Percentiles rank a stretch among this genome's conserved stretches.
These are phyloP conservation scores for Spatholobus suberectus DNA, from an alignment of 306 rosid genomes.

Conservation along the genomic window DNA sequence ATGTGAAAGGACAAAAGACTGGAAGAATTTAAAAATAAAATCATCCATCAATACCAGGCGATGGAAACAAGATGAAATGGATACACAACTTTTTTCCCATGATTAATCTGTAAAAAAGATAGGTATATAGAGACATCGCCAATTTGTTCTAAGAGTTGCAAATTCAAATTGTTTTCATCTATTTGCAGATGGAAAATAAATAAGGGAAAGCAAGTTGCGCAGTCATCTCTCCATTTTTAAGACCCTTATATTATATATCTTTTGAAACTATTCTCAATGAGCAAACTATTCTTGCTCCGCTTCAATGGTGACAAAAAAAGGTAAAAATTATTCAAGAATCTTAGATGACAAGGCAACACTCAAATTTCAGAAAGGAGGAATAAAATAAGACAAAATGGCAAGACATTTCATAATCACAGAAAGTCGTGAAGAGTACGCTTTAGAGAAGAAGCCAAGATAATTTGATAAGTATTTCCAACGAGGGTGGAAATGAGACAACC, in stretches of 20 bases:
- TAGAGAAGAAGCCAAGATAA: neutral
- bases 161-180: slow-evolving; percentile 22
- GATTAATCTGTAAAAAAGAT: slow-evolving; percentile 11
- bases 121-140: neutral
- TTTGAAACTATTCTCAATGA: neutral
- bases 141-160: neutral
- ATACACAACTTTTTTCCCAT: slow-evolving; percentile 1
- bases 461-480: slow-evolving; percentile 25
- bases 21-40: slow-evolving; percentile 1
- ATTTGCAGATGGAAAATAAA: slow-evolving; percentile 21
- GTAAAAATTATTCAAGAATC: neutral
- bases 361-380: neutral
- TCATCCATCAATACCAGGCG: slow-evolving; percentile 13
- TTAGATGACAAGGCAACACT: slow-evolving; percentile 4
- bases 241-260: neutral
- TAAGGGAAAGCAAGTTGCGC: slow-evolving; percentile 14
- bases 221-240: slow-evolving; percentile 6
- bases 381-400: neutral
- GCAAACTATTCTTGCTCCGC: slow-evolving; percentile 17
- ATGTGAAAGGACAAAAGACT: neutral
- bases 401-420: slow-evolving; percentile 28
- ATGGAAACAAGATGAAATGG: slow-evolving; percentile 29
- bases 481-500: slow-evolving; percentile 47
- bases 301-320: slow-evolving; percentile 1
- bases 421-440: slow-evolving; percentile 7